Conservation (phyloP, 2,329 filamentous ascomycete species). For the Colletotrichum sp. region DNA sequence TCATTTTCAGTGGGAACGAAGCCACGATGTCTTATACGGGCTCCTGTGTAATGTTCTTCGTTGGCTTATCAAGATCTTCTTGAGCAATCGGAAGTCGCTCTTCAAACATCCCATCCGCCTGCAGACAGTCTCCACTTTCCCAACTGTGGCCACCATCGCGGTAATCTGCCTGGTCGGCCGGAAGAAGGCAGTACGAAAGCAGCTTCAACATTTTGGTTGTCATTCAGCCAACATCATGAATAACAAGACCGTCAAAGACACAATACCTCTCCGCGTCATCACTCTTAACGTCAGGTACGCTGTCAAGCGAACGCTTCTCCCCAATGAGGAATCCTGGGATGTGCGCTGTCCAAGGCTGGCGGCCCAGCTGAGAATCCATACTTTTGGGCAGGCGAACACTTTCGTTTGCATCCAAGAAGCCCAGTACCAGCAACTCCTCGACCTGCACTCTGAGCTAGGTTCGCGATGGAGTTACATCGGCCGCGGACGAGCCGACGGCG, state of each 20-base stretch:
- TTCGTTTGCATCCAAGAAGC: conserved; percentile 76
- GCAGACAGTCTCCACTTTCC: not conserved
- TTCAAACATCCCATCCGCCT: not conserved
- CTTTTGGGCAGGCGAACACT: conserved; percentile 49
- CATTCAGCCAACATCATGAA: not conserved
- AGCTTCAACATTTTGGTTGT: fast-evolving
- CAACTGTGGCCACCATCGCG: not conserved
- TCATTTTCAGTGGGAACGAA: not conserved
- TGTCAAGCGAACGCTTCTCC: conserved; percentile 50
- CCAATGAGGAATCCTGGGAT: conserved; percentile 62
- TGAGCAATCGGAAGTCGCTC: not conserved
- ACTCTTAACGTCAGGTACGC: conserved; percentile 73
- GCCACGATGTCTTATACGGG: not conserved
- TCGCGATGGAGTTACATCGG: conserved; percentile 65
- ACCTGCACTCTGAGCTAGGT: conserved; percentile 61
- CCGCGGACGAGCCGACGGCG: conserved; percentile 69
- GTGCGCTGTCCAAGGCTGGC: conserved; percentile 59
- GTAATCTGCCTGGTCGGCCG: not conserved
- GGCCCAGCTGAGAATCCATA: conserved; percentile 59
- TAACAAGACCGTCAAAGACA: not conserved
- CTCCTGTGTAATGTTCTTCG: not conserved
- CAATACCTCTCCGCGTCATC: conserved; percentile 56
- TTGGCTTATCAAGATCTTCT: not conserved
- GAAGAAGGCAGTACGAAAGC: not conserved
- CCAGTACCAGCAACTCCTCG: conserved; percentile 63